Evolutionary conservation across 257 asterid species (phyloP), one percentile per base, ranked within the genome.

Genomic region (Solanum infundibuliforme): DNA sequence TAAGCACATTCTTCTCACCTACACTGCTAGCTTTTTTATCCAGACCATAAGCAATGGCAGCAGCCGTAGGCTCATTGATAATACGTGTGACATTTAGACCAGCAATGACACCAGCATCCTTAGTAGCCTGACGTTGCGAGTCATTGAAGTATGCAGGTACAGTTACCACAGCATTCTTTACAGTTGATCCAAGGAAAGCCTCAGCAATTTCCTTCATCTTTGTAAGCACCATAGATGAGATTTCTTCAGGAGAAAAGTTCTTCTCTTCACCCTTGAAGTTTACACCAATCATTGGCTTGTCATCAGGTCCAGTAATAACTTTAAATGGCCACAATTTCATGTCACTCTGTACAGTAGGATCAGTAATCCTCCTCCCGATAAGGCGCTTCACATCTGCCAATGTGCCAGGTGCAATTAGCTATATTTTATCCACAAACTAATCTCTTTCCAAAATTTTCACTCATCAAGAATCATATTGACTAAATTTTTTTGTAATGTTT

Each of bases 321-420:
- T 87, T 90, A 60, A 90, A 90, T 7, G 92, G 91, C 90, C 92
- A 90, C 52, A 90, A n/a, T 84, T 86, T 90, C 13, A 86, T 90
- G 83, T 90, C 90, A 25, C 55, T 73, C 75, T 73, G 88, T 20
- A 90, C 87, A 13, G 89, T 81, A 0, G 89, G 36, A 21, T 90
- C 90, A 7, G 79, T 55, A 62, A 31, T 69, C 77, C 88, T 83
- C 72, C 92, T 88, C 62, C 92, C 92, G 3, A 90, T 88, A 52
- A 90, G 82, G 35, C 92, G 90, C 89, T 85, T 69, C 25, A 41
- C 68, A 66, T 66, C 87, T 85, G 79, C 34, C 34, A 76, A 76
- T n/a, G 11, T 75, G 20, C 55, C 52, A 75, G 83, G 83, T 38
- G 20, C 83, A 38, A 75, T 75, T 23, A 75, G 83, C 46, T 34